Base-by-base conservation (phyloP, 140 eudicot genomes). In the Anethum foeniculum region DNA sequence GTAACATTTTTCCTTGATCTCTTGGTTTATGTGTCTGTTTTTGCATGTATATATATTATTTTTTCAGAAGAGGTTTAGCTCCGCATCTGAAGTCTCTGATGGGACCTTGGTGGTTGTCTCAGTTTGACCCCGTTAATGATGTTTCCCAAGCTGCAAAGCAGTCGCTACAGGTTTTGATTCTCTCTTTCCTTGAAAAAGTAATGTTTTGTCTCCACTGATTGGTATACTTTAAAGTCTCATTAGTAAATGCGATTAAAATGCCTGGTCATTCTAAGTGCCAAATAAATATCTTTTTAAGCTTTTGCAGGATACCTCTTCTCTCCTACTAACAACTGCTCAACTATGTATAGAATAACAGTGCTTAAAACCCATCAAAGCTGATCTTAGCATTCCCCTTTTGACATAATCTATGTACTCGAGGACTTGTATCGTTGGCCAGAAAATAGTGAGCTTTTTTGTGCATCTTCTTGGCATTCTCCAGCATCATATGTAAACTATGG, bases 51-150 rank as follows among this genome's bases (percentile, higher is more conserved):
- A 74, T 79, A 30, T 18, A 64, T 46, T 74, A 41, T 28, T 9
- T 82, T 83, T 79, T 54, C 89, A 95, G 99, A 82, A 89, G 99
- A 84, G 97, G 88, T 49, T 87, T 95, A 87, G 99, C 99, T 85
- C 97, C 92, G 34, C 97, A 95, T 87, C 85, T 95, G 65, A 95
- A 92, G 88, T 86, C 90, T 85, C 82, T 95, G 85, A 92, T 92
- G 93, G 99, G 99, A 75, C 99, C 99, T 14, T 95, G 99, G 99
- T 95, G 99, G 99, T 89, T 88, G 84, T 91, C 97, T 75, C 99
- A 95, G 86, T 95, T 95, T 81, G 99, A 95, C 83, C 79, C 96
- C 32, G 85, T 86, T 73, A 80, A 91, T 88, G 99, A 95, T 87
- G 97, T 95, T 86, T 90, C 99, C 49, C 97, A 90, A 84, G 97